phyloP scores from a whole-genome alignment of 192 early-diverging fungal species.

The Entomortierella beljakovae region DNA sequence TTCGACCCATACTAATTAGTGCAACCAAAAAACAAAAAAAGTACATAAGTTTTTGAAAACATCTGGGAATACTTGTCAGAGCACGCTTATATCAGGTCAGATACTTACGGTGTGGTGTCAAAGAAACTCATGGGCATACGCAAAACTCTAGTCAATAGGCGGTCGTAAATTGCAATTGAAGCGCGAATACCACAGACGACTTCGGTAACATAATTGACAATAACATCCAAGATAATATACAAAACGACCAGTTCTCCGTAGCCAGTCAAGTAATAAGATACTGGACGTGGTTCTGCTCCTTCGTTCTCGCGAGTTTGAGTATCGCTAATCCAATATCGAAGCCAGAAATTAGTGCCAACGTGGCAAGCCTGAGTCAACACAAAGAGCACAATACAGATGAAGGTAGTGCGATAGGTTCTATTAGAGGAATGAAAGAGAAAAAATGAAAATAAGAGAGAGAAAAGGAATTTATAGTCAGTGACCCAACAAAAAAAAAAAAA shows the following conservation, averaged over 20 bases:
- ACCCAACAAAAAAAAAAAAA: no score
- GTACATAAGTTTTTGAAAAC: no score
- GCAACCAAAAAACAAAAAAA: neutral
- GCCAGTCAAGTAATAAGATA: slow-evolving; percentile 12
- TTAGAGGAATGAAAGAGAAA: no score
- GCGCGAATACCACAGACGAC: slow-evolving; percentile 15
- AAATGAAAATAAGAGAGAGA: no score
- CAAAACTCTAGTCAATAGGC: slow-evolving; percentile 71
- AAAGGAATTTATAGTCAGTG: no score
- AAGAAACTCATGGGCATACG: slow-evolving; percentile 62
- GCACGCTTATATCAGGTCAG: no score
- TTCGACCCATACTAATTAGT: slow-evolving; percentile 72
- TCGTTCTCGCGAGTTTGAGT: neutral
- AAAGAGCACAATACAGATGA: neutral
- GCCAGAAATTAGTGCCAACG: neutral
- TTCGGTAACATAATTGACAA: slow-evolving; percentile 7
- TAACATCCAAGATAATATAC: slow-evolving; percentile 7
- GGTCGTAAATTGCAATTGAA: slow-evolving; percentile 65
- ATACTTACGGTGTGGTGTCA: slow-evolving; percentile 20
- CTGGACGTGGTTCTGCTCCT: neutral
- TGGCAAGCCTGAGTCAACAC: neutral
- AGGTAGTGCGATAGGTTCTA: neutral
- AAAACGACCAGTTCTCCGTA: slow-evolving; percentile 14
- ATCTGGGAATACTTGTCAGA: no score
- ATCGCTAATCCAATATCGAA: neutral